Evolutionary conservation across 768 basidiomycete genomes (phyloP).

Genomic region (Jaapia argillacea): DNA sequence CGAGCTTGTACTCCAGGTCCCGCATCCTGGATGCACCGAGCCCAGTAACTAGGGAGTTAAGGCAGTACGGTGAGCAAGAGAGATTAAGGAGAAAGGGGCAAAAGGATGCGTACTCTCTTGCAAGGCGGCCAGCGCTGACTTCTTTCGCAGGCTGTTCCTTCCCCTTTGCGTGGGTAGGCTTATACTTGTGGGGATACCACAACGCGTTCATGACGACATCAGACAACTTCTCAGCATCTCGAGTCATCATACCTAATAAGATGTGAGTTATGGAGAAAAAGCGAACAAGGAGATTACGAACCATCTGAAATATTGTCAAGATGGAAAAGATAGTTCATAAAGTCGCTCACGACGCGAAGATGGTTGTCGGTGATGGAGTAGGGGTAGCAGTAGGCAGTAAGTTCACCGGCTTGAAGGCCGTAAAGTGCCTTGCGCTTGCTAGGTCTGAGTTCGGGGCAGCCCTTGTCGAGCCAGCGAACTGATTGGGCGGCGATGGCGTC

Average conservation of each 20-base stretch:
- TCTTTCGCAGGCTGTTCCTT: slow-evolving; percentile 8
- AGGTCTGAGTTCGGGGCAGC: slow-evolving; percentile 19
- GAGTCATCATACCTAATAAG: slow-evolving; percentile 3
- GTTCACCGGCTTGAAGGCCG: slow-evolving; percentile 55
- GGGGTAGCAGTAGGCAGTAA: slow-evolving; percentile 57
- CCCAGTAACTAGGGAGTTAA: slow-evolving; percentile 22
- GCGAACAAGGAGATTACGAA: slow-evolving; percentile 8
- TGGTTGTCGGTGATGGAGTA: slow-evolving; percentile 37
- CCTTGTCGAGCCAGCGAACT: slow-evolving; percentile 23
- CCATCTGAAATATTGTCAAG: slow-evolving; percentile 34
- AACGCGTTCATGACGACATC: slow-evolving; percentile 19
- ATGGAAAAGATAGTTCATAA: slow-evolving; percentile 40
- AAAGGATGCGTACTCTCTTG: slow-evolving; percentile 10
- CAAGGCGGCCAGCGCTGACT: neutral
- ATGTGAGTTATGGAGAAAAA: slow-evolving; percentile 14
- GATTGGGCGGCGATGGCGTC: slow-evolving; percentile 25
- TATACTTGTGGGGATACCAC: neutral
- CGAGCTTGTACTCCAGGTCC: slow-evolving; percentile 26
- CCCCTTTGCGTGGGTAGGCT: slow-evolving; percentile 1
- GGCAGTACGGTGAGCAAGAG: neutral
- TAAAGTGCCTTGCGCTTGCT: slow-evolving; percentile 28
- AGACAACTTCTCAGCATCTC: slow-evolving; percentile 10
- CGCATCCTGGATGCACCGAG: slow-evolving; percentile 25
- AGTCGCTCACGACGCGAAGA: slow-evolving; percentile 58
- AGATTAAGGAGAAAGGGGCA: slow-evolving; percentile 3